Base-by-base conservation (phyloP, 192 early-diverging fungal species). In the Pilobolus umbonatus region DNA sequence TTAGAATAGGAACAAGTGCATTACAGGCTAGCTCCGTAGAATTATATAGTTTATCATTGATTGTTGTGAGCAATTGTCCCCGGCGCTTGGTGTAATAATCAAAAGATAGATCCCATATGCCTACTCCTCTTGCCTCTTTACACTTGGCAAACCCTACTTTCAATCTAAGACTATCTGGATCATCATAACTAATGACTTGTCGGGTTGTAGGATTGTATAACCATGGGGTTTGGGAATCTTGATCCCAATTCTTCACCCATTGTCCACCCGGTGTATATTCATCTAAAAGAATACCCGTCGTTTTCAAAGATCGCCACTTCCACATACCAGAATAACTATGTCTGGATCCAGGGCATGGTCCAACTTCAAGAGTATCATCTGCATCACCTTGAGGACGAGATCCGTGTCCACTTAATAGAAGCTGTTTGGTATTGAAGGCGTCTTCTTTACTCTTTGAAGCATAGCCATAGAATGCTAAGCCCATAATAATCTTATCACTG, bases 121-220 rank as follows among this genome's bases (percentile, higher is more conserved):
- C 85, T 24, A 75, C 55, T 0, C 87, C 87, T 19, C 72, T 79
- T 19, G 88, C 61, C 7, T 75, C 75, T 49, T 83, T 73, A 19
- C 68, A 61, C 19, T 55, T 63, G 11, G 82, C 80, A 65, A 78
- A 86, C 45, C 78, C 60, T 0, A 79, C 74, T 64, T 88, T 88
- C 39, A 70, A 44, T 44, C 55, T 68, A 43, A 90, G 50, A 17
- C 81, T 82, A 22, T 71, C 56, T 28, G 75, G 72, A 43, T 88
- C 84, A 60, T 89, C 85, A 62, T 89, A 91, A 1, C 85, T 84
- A 40, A 91, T 78, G 63, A 83, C 85, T 28, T 73, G 62, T n/a
- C 53, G 73, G 2, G 77, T 85, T 1, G 59, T 54, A 1, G 71
- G 67, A 57, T 87, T 87, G 68, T 78, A 88, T 36, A 92, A 47